These are phyloP conservation scores for Ustilago shanxiensis DNA, from an alignment of 1,284 basidiomycete species.

Conservation along the genomic window DNA sequence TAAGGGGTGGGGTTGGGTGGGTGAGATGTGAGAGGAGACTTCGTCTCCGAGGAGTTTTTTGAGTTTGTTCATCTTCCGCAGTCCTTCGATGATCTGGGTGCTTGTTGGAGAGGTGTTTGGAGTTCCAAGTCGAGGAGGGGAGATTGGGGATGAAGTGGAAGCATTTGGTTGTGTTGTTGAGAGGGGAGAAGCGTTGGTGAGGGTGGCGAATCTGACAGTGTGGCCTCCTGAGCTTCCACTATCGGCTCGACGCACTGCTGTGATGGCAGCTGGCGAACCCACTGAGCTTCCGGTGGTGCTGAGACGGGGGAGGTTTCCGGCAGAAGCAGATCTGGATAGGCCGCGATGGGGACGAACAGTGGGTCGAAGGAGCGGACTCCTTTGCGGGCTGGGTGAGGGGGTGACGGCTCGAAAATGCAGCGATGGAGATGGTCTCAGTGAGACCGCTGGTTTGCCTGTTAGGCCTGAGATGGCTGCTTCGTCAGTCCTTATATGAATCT, in stretches of 20 bases:
- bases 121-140: background rate
- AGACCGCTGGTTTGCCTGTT: background rate
- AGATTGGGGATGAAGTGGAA: background rate
- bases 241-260: background rate
- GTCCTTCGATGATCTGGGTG: conserved; percentile 33
- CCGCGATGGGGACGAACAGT: background rate
- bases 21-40: conserved; percentile 9
- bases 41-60: conserved; percentile 39
- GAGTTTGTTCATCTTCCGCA: conserved; percentile 39
- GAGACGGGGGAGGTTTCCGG: conserved; percentile 12
- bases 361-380: background rate
- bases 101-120: conserved; percentile 21
- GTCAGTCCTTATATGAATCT: too few species aligned
- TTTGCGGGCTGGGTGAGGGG: background rate
- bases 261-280: background rate
- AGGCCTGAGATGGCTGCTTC: background rate
- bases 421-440: background rate
- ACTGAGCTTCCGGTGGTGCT: background rate
- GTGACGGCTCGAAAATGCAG: background rate
- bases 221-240: background rate
- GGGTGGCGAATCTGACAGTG: background rate
- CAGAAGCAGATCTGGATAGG: conserved; percentile 23
- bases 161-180: background rate
- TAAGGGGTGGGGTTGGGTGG: background rate
- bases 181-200: background rate